Base-by-base conservation (phyloP, 2,329 filamentous ascomycete species). In the Trichoderma lentiforme region DNA sequence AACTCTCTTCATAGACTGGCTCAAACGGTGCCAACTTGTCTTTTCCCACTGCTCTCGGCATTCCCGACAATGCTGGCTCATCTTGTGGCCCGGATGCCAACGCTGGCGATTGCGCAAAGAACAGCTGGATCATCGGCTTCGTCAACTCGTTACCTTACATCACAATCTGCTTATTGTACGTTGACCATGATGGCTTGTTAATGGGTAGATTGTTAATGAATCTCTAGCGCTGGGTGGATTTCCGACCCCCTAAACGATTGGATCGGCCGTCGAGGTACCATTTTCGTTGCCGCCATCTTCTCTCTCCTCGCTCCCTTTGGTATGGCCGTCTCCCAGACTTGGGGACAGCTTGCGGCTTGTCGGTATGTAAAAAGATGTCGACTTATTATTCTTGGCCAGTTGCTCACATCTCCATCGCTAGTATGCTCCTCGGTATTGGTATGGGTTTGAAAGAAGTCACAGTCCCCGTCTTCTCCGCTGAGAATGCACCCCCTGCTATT, bases 281-380 rank as follows among this genome's bases (percentile, higher is more conserved):
- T 92, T 73, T 92, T 91, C 77, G 78, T 90, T 60, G 86, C 86
- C 7, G 88, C 87, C 14, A 81, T 90, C 75, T 90, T 92, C 78
- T 91, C 88, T 75, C 80, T 91, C 2, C 76, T 91, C 12, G 82
- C 89, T 1, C 87, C 88, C 1, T 87, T 92, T 74, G 89, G 90
- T 28, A 88, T 86, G 74, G 90, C 86, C 0, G 76, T 88, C 18
- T 84, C 85, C 9, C 88, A 90, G 74, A 87, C 80, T 43, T 92
- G 89, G 88, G 80, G 79, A 9, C 84, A 91, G 75, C 81, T 91
- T 3, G 84, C 89, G 53, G 81, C 85, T n/a, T 85, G 82, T 70
- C 86, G 88, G 81, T 81, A 87, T 18, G 83, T 62, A 21, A 18
- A 63, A 14, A 34, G 18, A 36, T 2, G 12, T 43, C 24, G 11